Conservation (phyloP, 164 flowering plant species). For the Chloranthus sessilifolius region DNA sequence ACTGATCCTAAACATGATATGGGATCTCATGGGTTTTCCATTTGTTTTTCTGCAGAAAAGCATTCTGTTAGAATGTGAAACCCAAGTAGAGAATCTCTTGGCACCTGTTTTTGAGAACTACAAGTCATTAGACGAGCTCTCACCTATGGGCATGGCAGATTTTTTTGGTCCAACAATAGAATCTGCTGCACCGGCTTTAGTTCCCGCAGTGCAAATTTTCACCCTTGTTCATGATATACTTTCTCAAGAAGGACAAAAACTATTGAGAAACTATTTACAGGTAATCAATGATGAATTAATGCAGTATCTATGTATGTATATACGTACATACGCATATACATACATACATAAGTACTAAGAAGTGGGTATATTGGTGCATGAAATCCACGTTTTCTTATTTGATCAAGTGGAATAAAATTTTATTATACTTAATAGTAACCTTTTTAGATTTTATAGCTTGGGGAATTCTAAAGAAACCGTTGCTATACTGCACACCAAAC, state of each 20-base stretch:
- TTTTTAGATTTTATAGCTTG: no score
- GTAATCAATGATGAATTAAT: conserved; percentile 19
- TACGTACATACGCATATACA: neutral
- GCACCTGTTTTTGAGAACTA: conserved; percentile 78
- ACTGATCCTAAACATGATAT: neutral
- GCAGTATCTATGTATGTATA: neutral
- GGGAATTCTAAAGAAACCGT: no score
- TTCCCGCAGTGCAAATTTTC: conserved; percentile 75
- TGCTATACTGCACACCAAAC: no score
- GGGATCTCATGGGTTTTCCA: conserved; percentile 1
- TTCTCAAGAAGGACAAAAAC: conserved; percentile 68
- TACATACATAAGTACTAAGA: neutral
- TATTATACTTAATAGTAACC: no score
- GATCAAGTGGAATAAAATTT: no score
- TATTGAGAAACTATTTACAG: conserved; percentile 66
- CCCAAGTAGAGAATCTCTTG: conserved; percentile 68
- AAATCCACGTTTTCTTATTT: no score
- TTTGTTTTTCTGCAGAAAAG: conserved; percentile 57
- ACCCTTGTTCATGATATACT: conserved; percentile 82
- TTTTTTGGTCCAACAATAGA: conserved; percentile 48
- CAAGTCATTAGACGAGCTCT: conserved; percentile 76
- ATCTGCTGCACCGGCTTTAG: conserved; percentile 70
- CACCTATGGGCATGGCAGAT: conserved; percentile 63
- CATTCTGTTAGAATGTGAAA: conserved; percentile 73
- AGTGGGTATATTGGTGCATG: no score